Evolutionary conservation across 345 rosid species (phyloP), one percentile per base, ranked within the genome.

Genomic region (Physaria fendleri): DNA sequence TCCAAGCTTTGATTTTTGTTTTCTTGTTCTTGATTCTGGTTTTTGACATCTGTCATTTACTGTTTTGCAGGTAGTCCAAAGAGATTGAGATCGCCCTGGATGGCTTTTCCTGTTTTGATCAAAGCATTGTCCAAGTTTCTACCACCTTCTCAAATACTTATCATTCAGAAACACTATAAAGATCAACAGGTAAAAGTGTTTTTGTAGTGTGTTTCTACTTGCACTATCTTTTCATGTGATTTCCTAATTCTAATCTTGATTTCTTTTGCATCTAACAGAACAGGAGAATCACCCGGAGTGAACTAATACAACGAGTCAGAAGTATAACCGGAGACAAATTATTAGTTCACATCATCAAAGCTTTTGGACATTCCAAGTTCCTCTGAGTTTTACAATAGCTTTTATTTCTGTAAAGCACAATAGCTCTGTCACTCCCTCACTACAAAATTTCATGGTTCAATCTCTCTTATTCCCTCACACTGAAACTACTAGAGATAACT

Each of bases 21-120:
- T 41, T 17, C 39, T 38, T 42, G 12, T 62, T 47, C 28, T 61
- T 53, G 49, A 18, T 45, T 37, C 30, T 47, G 2, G 20, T 57
- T 29, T 53, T 16, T 66, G 52, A 59, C 23, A 23, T 29, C 0
- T n/a, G 4, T 27, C 16, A n/a, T 6, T 14, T 4, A 11, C 3
- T 37, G 11, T 12, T 47, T 18, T 50, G 65, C 58, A 41, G 78
- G 69, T 12, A 25, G 68, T 2, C n/a, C 49, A 45, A 75, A 70
- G 60, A 65, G 23, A 30, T 78, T 82, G 38, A 82, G 70, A 62
- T 86, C 90, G 1, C 95, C 97, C 6, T 88, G 93, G 91, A 79
- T 92, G 80, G 78, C 87, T 4, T 83, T 88, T 67, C 78, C 89
- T 28, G 71, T 72, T 47, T 74, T 83, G 29, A 78, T 93, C 40